Evolutionary conservation across 306 rosid genomes (phyloP).

Genomic region (Echinosophora koreensis): DNA sequence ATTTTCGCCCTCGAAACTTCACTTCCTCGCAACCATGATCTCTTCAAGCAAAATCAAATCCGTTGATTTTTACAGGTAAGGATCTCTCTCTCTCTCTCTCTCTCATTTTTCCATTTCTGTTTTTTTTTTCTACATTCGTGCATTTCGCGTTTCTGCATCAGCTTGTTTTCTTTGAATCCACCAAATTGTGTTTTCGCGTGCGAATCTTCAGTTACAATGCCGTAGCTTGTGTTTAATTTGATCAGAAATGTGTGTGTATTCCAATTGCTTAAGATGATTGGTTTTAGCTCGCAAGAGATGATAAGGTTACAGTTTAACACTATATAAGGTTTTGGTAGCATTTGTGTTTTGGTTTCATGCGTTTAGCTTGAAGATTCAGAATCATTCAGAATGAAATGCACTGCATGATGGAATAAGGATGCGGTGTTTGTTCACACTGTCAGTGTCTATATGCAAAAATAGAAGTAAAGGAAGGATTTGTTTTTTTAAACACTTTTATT

Average conservation of each 20-base stretch:
- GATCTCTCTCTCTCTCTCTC: constrained; percentile 50
- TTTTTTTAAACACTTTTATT: background rate
- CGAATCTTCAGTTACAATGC: constrained; percentile 39
- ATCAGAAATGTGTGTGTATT: background rate
- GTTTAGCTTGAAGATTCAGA: constrained; percentile 7
- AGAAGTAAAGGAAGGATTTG: background rate
- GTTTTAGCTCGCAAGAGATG: background rate
- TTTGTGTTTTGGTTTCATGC: background rate
- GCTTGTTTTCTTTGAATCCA: constrained; percentile 4
- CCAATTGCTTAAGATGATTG: background rate
- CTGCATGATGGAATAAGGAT: background rate
- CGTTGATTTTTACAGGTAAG: constrained; percentile 95
- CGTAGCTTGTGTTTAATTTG: constrained; percentile 23
- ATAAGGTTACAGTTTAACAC: background rate
- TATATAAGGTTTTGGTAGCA: constrained; percentile 14
- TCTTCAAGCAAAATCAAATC: constrained; percentile 84
- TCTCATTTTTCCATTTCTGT: background rate
- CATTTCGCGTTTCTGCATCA: constrained; percentile 39
- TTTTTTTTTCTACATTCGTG: background rate
- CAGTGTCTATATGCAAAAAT: background rate
- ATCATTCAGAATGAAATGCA: background rate
- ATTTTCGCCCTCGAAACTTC: background rate
- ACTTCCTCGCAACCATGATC: constrained; percentile 64
- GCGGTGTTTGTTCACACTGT: too few relatives aligned
- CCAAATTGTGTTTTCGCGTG: background rate